Evolutionary conservation across 73 alveolate genomes (phyloP).

Genomic region (Paramecium bursaria): DNA sequence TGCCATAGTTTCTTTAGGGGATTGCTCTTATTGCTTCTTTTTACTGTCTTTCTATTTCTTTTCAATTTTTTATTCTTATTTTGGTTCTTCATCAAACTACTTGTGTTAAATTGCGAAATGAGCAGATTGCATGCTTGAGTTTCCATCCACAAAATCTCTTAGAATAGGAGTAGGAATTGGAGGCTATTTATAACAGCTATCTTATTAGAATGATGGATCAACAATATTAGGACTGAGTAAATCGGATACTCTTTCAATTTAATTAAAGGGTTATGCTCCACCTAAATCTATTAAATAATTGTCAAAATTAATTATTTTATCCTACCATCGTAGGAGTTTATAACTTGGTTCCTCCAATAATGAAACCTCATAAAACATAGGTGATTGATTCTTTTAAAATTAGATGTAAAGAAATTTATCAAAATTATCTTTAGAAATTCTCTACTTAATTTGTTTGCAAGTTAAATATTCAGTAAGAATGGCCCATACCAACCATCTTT

Average conservation of each 20-base stretch:
- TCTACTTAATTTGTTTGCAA: conserved; percentile 1
- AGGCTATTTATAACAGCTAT: conserved; percentile 23
- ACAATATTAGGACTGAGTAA: background rate
- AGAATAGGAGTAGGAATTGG: conserved; percentile 15
- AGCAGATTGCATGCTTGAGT: conserved; percentile 27
- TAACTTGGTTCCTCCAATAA: conserved; percentile 17
- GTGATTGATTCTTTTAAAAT: conserved; percentile 53
- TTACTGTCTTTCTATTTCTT: background rate
- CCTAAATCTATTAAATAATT: conserved; percentile 40
- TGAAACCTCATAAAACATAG: conserved; percentile 18
- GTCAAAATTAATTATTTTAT: conserved; percentile 16
- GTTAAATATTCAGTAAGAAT: conserved; percentile 26
- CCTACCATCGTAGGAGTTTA: conserved; percentile 15
- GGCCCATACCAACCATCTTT: conserved; percentile 33
- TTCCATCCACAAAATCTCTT: background rate
- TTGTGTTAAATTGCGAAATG: background rate
- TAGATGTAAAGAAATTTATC: conserved; percentile 42
- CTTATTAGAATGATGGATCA: conserved; percentile 41
- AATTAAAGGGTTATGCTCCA: background rate
- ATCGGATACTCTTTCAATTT: conserved; percentile 19
- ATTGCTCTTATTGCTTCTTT: too few species aligned
- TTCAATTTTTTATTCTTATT: background rate
- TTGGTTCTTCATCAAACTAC: background rate
- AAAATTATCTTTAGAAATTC: conserved; percentile 41
- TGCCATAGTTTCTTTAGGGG: too few species aligned